A percentile compares a stretch with the other conserved stretches of the same genome.
Conservation (phyloP, 257 asterid species). For the Lithospermum erythrorhizon region DNA sequence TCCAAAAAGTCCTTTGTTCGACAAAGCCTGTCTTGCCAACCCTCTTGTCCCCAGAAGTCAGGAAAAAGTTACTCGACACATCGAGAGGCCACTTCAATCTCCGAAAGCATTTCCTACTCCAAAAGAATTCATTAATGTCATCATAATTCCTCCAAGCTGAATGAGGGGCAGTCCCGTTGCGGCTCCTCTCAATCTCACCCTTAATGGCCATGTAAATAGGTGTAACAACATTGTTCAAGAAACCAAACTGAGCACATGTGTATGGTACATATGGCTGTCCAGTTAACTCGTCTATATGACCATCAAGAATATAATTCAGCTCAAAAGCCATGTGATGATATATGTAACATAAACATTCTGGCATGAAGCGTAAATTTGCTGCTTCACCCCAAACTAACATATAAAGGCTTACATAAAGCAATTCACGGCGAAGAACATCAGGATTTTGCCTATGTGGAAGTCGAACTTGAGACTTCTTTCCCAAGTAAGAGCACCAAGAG, state of each 20-base stretch:
- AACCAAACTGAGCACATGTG: slow-evolving; percentile 60
- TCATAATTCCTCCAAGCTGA: slow-evolving; percentile 98
- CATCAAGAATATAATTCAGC: slow-evolving; percentile 71
- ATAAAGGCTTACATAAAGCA: slow-evolving; percentile 64
- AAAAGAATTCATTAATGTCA: slow-evolving; percentile 85
- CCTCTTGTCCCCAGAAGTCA: slow-evolving; percentile 36
- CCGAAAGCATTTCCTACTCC: slow-evolving; percentile 80
- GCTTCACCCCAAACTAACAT: slow-evolving; percentile 88
- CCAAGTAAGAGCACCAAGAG: slow-evolving; percentile 76
- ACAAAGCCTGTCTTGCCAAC: slow-evolving; percentile 94
- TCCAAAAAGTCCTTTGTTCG: slow-evolving; percentile 96
- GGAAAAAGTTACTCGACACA: slow-evolving; percentile 41
- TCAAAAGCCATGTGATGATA: slow-evolving; percentile 87
- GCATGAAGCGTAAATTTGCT: slow-evolving; percentile 67
- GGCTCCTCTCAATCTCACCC: slow-evolving; percentile 80
- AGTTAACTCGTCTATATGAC: slow-evolving; percentile 55
- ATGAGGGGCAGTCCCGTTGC: slow-evolving; percentile 90
- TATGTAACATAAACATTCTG: slow-evolving; percentile 82
- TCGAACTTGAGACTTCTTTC: slow-evolving; percentile 60
- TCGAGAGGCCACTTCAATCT: slow-evolving; percentile 81
- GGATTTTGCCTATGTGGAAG: slow-evolving; percentile 52
- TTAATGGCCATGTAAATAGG: slow-evolving; percentile 52
- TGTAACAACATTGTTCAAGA: slow-evolving; percentile 42
- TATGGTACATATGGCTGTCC: slow-evolving; percentile 56
- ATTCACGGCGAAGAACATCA: slow-evolving; percentile 62